These are phyloP conservation scores for Nakataea oryzae DNA, from an alignment of 2,329 filamentous ascomycete species.

Conservation along the genomic window DNA sequence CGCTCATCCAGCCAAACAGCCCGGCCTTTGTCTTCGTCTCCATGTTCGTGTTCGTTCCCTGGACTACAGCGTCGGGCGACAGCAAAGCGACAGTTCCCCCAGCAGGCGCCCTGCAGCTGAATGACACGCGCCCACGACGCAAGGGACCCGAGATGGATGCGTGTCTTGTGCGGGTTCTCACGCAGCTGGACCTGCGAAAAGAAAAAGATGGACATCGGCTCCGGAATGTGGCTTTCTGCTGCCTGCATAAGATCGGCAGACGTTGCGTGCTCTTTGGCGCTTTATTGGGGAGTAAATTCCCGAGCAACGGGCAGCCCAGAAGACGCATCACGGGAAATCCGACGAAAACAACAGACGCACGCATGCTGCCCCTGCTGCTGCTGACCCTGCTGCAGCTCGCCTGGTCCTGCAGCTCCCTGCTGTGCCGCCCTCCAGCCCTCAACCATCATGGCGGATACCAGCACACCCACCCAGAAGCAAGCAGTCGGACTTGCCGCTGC, in stretches of 20 bases:
- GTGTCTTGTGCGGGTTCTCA: too few relatives aligned
- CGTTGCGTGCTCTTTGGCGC: neutral
- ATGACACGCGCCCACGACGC: neutral
- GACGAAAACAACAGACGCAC: neutral
- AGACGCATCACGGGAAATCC: neutral
- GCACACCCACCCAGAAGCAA: neutral
- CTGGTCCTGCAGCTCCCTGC: neutral
- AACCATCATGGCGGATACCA: neutral
- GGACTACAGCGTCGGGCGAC: too few relatives aligned
- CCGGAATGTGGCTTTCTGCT: neutral
- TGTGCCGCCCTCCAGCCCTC: too few relatives aligned
- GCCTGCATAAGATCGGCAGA: neutral
- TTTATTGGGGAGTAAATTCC: neutral
- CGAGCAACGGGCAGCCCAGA: neutral
- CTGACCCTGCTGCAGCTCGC: neutral
- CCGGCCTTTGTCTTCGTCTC: neutral
- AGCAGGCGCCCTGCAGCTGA: neutral
- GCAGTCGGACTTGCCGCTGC: neutral
- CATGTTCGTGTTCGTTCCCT: neutral
- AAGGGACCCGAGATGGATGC: neutral
- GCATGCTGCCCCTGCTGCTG: too few relatives aligned
- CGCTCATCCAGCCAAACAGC: neutral
- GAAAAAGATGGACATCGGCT: too few relatives aligned
- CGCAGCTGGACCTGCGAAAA: neutral
- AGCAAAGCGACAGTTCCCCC: too few relatives aligned